Conservation (phyloP, 768 basidiomycete genomes). For the Lentinula sp. region DNA sequence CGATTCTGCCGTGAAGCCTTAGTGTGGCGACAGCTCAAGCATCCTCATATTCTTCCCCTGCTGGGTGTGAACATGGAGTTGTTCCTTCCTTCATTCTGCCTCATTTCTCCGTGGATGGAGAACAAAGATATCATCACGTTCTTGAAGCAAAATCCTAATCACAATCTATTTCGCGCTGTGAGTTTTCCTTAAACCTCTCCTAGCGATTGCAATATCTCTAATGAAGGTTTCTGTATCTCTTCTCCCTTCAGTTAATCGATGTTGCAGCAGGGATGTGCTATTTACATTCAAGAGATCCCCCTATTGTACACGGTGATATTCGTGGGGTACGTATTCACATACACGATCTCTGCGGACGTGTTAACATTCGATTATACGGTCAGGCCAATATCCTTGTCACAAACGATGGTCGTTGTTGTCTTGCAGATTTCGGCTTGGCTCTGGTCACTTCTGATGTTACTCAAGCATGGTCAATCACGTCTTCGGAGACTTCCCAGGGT, state of each 20-base stretch:
- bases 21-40: conserved; percentile 16
- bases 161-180: not conserved
- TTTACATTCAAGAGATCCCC: conserved; percentile 21
- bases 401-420: conserved; percentile 6
- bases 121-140: conserved; percentile 12
- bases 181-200: not conserved
- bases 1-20: conserved; percentile 16
- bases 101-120: conserved; percentile 19
- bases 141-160: conserved; percentile 1
- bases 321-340: conserved; percentile 2
- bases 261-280: conserved; percentile 26
- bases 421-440: conserved; percentile 17
- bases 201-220: not conserved
- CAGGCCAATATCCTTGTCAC: conserved; percentile 9
- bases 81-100: conserved; percentile 13
- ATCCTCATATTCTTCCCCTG: conserved; percentile 13
- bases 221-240: not conserved
- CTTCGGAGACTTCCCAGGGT: not conserved
- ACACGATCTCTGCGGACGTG: not conserved
- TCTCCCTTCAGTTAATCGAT: conserved; percentile 11
- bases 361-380: too few relatives aligned
- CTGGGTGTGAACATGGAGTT: conserved; percentile 12
- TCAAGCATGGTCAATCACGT: not conserved
- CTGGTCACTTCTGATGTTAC: conserved; percentile 8
- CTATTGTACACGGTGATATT: conserved; percentile 19